Conservation (phyloP, 1,284 basidiomycete species). For the Melampsora americana region DNA sequence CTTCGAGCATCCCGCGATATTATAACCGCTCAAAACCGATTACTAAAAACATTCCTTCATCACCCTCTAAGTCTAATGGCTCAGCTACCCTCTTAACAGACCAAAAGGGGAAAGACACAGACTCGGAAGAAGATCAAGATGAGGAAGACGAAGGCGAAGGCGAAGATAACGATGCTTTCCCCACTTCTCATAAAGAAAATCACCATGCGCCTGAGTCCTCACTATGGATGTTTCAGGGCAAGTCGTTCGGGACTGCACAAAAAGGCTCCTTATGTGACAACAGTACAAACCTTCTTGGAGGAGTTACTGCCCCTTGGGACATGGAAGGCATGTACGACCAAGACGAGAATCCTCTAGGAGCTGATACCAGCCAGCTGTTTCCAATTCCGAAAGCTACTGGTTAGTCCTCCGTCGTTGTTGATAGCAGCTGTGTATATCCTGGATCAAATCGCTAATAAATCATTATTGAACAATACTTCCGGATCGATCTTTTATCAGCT, state of each 20-base stretch:
- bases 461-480: neutral
- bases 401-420: constrained; percentile 21
- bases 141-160: neutral
- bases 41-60: constrained; percentile 9
- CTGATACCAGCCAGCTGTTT: neutral
- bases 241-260: constrained; percentile 13
- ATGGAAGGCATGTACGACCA: constrained; percentile 17
- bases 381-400: constrained; percentile 9
- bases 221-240: constrained; percentile 32
- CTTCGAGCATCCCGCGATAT: constrained; percentile 39
- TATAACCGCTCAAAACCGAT: neutral
- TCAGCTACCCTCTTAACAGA: neutral
- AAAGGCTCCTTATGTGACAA: neutral
- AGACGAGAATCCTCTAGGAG: constrained; percentile 1
- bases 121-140: constrained; percentile 17
- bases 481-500: neutral
- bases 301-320: constrained; percentile 28
- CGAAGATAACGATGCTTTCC: neutral
- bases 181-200: neutral
- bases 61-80: constrained; percentile 19
- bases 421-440: too few species aligned
- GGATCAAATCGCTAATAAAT: too few species aligned
- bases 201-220: constrained; percentile 13
- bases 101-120: neutral
- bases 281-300: constrained; percentile 23